Evolutionary conservation across 2,329 filamentous ascomycete genomes (phyloP).

Genomic region (Colletotrichum theobromicola): DNA sequence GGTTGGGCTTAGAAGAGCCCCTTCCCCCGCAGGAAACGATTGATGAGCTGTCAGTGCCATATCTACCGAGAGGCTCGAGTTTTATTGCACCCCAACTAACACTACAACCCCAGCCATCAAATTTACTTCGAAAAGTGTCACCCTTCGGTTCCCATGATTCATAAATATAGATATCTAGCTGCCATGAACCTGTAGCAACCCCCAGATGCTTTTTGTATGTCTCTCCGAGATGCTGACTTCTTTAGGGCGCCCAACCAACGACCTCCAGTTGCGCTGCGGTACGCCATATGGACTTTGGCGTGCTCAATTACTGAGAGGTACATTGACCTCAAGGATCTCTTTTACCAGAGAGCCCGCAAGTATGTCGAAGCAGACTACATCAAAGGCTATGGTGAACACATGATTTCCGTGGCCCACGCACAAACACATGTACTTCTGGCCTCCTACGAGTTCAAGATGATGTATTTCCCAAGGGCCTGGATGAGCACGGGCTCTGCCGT

Average conservation of each 20-base stretch:
- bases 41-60: constrained; percentile 74
- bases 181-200: constrained; percentile 77
- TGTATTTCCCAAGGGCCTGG: constrained; percentile 97
- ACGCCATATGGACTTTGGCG: constrained; percentile 96
- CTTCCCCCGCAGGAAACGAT: constrained; percentile 67
- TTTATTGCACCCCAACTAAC: not conserved
- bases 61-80: not conserved
- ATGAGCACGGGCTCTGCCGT: constrained; percentile 84
- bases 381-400: constrained; percentile 88
- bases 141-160: constrained; percentile 84
- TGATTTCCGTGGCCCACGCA: constrained; percentile 84
- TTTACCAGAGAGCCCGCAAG: constrained; percentile 88
- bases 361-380: constrained; percentile 91
- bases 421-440: constrained; percentile 84
- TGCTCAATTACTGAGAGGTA: constrained; percentile 86
- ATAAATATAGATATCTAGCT: constrained; percentile 84
- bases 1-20: constrained; percentile 63
- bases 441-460: constrained; percentile 93
- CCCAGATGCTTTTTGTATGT: not conserved
- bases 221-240: not conserved
- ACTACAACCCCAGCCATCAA: constrained; percentile 62
- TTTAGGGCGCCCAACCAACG: constrained; percentile 77
- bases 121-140: constrained; percentile 93
- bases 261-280: constrained; percentile 86
- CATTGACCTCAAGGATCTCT: constrained; percentile 78